A percentile compares a stretch with the other conserved stretches of the same genome.
phyloP scores from a whole-genome alignment of 2,329 filamentous ascomycete genomes.

The Alternaria sp. region DNA sequence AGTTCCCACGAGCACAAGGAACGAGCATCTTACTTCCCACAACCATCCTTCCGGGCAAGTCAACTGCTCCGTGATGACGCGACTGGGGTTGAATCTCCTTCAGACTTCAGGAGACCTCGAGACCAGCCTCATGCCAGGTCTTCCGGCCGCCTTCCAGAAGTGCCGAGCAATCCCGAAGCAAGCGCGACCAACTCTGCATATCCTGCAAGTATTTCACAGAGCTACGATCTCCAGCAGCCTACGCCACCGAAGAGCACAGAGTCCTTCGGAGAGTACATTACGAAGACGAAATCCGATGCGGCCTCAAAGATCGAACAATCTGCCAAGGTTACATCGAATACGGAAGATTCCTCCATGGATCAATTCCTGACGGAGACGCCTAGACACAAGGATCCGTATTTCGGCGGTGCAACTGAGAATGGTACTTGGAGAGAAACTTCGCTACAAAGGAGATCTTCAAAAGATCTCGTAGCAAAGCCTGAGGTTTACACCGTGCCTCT shows the following conservation, averaged over 20 bases:
- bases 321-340: slow-evolving; percentile 14
- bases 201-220: background rate
- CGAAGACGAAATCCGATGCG: slow-evolving; percentile 4
- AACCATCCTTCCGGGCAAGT: slow-evolving; percentile 25
- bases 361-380: slow-evolving; percentile 31
- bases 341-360: slow-evolving; percentile 36
- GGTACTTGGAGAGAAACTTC: slow-evolving; percentile 40
- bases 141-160: background rate
- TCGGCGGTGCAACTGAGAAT: background rate
- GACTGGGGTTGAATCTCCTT: slow-evolving; percentile 42
- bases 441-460: slow-evolving; percentile 22
- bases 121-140: slow-evolving; percentile 23
- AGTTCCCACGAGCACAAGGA: background rate
- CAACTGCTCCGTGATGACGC: slow-evolving; percentile 28
- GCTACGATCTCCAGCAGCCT: background rate
- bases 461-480: background rate
- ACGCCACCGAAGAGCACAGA: slow-evolving; percentile 11
- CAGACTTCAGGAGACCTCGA: slow-evolving; percentile 40
- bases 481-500: background rate
- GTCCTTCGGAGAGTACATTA: background rate
- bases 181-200: background rate
- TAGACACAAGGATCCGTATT: background rate
- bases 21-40: slow-evolving; percentile 21
- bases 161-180: background rate
- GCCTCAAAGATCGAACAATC: background rate